These are phyloP conservation scores for Geranomyces variabilis DNA, from an alignment of 192 early-diverging fungal species.

Conservation along the genomic window DNA sequence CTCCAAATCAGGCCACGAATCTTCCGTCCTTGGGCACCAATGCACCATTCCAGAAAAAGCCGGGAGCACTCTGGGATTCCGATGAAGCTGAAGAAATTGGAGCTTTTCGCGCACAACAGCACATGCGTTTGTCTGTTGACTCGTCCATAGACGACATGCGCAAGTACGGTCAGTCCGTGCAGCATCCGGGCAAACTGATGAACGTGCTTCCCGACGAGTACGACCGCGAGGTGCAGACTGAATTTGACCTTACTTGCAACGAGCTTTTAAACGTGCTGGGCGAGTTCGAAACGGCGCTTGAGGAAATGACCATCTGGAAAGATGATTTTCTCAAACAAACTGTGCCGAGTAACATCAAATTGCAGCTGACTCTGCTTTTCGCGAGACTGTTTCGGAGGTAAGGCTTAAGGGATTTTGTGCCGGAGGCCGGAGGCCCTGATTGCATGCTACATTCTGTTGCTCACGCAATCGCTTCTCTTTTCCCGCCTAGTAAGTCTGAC, in stretches of 20 bases:
- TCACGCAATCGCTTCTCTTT: background rate
- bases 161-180: constrained; percentile 7
- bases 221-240: constrained; percentile 37
- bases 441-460: background rate
- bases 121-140: constrained; percentile 9
- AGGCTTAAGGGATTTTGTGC: background rate
- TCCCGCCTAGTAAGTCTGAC: constrained; percentile 51
- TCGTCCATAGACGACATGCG: constrained; percentile 31
- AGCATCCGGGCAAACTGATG: constrained; percentile 28
- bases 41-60: background rate
- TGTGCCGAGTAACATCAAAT: constrained; percentile 51
- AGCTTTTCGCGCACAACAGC: background rate
- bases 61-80: constrained; percentile 4
- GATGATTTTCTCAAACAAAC: constrained; percentile 54
- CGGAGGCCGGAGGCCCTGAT: background rate
- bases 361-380: constrained; percentile 56
- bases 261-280: constrained; percentile 46
- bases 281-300: constrained; percentile 54
- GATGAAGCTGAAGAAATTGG: constrained; percentile 17
- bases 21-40: background rate
- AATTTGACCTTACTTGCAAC: constrained; percentile 52
- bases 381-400: constrained; percentile 54
- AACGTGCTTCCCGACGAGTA: constrained; percentile 31
- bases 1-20: background rate
- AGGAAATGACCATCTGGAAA: constrained; percentile 62